phyloP scores from a whole-genome alignment of 2,329 filamentous ascomycete genomes.

The Ascochyta viciae-villosae region DNA sequence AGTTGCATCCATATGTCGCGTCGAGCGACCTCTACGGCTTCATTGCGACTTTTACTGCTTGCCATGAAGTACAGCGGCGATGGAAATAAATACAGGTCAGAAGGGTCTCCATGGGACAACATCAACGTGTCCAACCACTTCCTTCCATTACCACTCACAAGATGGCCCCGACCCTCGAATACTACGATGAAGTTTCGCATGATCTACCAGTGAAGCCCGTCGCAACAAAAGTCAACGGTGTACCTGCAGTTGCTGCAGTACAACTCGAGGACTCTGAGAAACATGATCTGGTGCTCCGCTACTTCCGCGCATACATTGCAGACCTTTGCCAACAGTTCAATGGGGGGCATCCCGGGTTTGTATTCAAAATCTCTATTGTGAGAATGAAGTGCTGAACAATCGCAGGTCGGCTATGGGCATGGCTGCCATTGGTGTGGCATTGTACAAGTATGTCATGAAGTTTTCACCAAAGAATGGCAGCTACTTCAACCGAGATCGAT shows the following conservation, averaged over 20 bases:
- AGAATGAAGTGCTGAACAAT: background rate
- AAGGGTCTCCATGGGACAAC: background rate
- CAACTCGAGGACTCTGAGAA: constrained; percentile 12
- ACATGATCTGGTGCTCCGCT: constrained; percentile 22
- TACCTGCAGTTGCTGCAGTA: constrained; percentile 19
- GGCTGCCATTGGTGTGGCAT: constrained; percentile 66
- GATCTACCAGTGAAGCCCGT: constrained; percentile 19
- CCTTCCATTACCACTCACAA: background rate
- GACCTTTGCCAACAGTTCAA: constrained; percentile 13
- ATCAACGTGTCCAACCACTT: background rate
- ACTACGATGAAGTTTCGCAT: constrained; percentile 17
- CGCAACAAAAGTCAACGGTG: constrained; percentile 20
- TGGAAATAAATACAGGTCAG: constrained; percentile 8
- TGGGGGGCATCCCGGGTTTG: constrained; percentile 8
- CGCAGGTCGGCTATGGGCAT: constrained; percentile 61
- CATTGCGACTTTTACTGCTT: background rate
- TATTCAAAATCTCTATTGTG: background rate
- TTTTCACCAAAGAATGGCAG: constrained; percentile 63
- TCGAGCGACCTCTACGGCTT: constrained; percentile 8
- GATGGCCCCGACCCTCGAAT: constrained; percentile 20
- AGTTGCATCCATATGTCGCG: background rate
- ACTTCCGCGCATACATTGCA: constrained; percentile 22
- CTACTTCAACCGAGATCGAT: constrained; percentile 69
- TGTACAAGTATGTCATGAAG: constrained; percentile 69
- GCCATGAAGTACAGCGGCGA: background rate